Base-by-base conservation (phyloP, 225 moss, liverwort and hornwort species). In the Marchantia polymorpha region DNA sequence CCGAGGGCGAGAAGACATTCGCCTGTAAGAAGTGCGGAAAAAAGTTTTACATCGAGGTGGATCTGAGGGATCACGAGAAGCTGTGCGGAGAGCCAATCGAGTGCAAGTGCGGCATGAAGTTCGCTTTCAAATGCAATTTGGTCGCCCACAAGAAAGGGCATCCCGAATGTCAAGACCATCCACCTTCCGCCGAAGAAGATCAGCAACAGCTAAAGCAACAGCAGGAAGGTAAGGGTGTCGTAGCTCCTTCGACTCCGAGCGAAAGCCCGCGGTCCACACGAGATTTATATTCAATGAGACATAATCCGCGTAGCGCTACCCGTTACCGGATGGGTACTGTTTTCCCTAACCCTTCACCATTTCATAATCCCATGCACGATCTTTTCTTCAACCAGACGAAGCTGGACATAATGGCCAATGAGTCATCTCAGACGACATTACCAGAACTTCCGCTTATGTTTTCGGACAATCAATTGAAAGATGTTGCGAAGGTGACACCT, bases 51-150 rank as follows among this genome's bases (percentile, higher is more conserved):
- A 92, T 94, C 30, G 94, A 94, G 84, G 94, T 94, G 73, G 96
- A 96, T 71, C 90, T 94, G 55, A 86, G 96, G 13, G 96, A 96
- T 72, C 96, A 96, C n/a, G 91, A 91, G 89, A 96, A 96, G 91
- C 69, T 96, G 3, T 96, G 96, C 52, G 96, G 96, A 0, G 87
- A 92, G 76, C 91, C 92, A 3, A 94, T 96, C 39, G 90, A 90
- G 79, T 96, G 96, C 87, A 94, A 90, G 78, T 96, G 96, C 46
- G 96, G 96, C 8, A 89, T 91, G 51, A 96, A 94, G 82, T 96
- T 96, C 53, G 96, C 96, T 7, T 96, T 96, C 68, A 96, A 96
- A 78, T 96, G 96, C 84, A 96, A 96, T 76, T 52, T 96, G 82
- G 96, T 96, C 19, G 91, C 91, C 3, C 96, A 96, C 87, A 96